Conservation (phyloP, 148 eudicot genomes). For the Chenopodium berlandieri region DNA sequence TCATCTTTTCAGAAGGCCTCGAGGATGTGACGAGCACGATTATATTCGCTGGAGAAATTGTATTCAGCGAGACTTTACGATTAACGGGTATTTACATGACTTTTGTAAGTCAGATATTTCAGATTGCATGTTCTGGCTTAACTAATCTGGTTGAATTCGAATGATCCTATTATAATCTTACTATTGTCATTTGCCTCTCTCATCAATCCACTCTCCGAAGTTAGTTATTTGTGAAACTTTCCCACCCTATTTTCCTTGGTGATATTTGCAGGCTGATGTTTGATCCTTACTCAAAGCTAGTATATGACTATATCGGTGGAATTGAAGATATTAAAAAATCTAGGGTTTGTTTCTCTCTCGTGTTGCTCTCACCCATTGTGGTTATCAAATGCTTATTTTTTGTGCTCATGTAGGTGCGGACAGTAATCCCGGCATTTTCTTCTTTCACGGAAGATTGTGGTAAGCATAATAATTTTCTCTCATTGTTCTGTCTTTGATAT, state of each 20-base stretch:
- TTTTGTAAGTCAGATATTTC: background rate
- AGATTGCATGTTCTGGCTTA: background rate
- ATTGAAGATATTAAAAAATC: conserved; percentile 35
- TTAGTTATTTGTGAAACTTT: background rate
- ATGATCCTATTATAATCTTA: background rate
- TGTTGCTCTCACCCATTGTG: background rate
- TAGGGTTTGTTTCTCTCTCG: conserved; percentile 26
- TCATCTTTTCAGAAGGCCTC: conserved; percentile 18
- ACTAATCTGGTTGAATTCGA: background rate
- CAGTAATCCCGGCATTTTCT: conserved; percentile 28
- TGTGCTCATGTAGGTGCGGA: conserved; percentile 24
- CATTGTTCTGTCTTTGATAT: background rate
- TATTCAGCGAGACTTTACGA: conserved; percentile 34
- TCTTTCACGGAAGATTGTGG: conserved; percentile 36
- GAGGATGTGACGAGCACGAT: conserved; percentile 25
- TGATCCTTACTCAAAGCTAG: conserved; percentile 34
- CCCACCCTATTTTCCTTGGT: background rate
- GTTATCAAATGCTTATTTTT: background rate
- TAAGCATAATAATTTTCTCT: conserved; percentile 4
- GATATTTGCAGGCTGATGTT: conserved; percentile 28
- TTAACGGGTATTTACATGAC: conserved; percentile 24
- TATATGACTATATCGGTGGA: conserved; percentile 35
- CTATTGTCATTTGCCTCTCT: background rate
- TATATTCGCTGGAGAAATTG: conserved; percentile 35
- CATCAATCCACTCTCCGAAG: background rate